Evolutionary conservation across 176 grass and related monocot species (phyloP).

Genomic region (Lolium rigidum): DNA sequence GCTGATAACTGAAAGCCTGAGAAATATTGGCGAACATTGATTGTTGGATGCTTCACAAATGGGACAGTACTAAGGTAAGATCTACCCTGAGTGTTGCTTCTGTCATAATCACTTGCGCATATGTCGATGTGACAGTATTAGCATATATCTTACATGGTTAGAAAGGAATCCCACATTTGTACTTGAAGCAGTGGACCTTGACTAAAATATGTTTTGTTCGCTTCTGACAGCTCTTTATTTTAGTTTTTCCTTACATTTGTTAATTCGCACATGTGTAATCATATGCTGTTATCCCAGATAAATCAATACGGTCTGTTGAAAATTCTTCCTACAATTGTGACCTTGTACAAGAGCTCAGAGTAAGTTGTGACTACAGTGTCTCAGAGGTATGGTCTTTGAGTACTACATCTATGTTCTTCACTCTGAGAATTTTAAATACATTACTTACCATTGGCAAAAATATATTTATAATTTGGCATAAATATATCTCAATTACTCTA

Average conservation of each 20-base stretch:
- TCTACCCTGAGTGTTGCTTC: background rate
- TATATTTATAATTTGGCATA: background rate
- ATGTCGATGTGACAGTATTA: slow-evolving; percentile 11
- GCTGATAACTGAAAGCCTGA: background rate
- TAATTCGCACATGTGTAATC: background rate
- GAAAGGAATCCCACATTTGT: slow-evolving; percentile 28
- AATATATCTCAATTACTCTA: background rate
- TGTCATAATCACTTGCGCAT: slow-evolving; percentile 32
- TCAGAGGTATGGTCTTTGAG: slow-evolving; percentile 24
- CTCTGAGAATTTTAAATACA: background rate
- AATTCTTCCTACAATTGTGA: background rate
- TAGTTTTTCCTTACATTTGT: slow-evolving; percentile 12
- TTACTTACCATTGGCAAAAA: background rate
- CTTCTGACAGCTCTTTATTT: slow-evolving; percentile 12
- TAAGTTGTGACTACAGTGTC: background rate
- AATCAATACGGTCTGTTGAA: background rate
- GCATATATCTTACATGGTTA: slow-evolving; percentile 15
- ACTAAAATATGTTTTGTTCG: background rate
- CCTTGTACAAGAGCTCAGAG: background rate
- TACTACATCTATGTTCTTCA: background rate
- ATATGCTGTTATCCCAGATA: background rate
- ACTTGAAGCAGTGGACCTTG: slow-evolving; percentile 23
- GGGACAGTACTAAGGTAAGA: slow-evolving; percentile 28
- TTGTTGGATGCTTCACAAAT: slow-evolving; percentile 25
- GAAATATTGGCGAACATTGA: background rate